Percentiles rank a stretch among this genome's conserved stretches.
These are phyloP conservation scores for Fusarium falciforme DNA, from an alignment of 2,329 filamentous ascomycete genomes.

Conservation along the genomic window DNA sequence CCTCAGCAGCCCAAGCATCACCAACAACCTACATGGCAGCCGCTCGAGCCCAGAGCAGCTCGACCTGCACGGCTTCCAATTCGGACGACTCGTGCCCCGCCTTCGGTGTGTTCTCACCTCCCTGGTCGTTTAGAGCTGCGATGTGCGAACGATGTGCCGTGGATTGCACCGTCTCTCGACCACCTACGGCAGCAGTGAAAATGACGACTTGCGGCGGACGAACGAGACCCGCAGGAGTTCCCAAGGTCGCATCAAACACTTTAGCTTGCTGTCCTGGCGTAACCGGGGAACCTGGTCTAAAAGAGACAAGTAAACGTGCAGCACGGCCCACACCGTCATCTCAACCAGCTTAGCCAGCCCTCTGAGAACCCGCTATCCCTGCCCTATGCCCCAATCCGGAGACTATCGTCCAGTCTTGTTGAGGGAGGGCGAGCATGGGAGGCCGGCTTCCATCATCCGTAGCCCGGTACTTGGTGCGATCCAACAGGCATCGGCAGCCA, in stretches of 20 bases:
- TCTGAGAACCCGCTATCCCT: constrained; percentile 18
- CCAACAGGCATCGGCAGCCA: constrained; percentile 30
- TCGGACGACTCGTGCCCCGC: neutral
- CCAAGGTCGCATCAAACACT: neutral
- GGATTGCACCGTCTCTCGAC: neutral
- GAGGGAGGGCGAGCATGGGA: constrained; percentile 4
- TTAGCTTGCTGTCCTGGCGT: constrained; percentile 1
- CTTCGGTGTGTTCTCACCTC: neutral
- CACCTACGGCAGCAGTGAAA: neutral
- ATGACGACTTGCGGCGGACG: neutral
- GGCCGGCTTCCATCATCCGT: constrained; percentile 14
- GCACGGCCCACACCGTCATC: constrained; percentile 2
- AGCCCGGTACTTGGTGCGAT: constrained; percentile 33
- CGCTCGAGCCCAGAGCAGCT: neutral
- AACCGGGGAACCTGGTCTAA: constrained; percentile 17
- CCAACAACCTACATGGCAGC: constrained; percentile 19
- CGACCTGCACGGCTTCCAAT: constrained; percentile 19
- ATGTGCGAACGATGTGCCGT: neutral
- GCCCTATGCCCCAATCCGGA: constrained; percentile 11
- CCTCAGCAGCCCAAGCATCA: neutral
- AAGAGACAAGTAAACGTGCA: constrained; percentile 1
- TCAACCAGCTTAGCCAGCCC: neutral
- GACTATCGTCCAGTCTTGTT: constrained; percentile 13
- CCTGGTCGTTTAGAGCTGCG: neutral
- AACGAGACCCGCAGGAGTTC: neutral